These are phyloP conservation scores for Gastrolobium bilobum DNA, from an alignment of 306 rosid species.

Conservation along the genomic window DNA sequence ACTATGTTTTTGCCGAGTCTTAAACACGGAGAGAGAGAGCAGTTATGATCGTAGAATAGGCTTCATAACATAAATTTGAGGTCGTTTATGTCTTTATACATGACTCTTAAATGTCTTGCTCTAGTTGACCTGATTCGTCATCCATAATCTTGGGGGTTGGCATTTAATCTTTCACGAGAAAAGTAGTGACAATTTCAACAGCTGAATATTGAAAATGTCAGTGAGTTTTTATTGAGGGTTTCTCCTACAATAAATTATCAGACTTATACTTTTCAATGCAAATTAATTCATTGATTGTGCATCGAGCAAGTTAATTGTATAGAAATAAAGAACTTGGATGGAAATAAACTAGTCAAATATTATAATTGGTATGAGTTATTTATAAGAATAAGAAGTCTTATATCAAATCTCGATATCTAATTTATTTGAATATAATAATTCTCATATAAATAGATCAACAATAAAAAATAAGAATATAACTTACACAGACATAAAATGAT, in stretches of 20 bases:
- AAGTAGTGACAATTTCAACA: conserved; percentile 39
- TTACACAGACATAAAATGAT: too few relatives aligned
- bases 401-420: too few relatives aligned
- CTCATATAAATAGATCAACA: too few relatives aligned
- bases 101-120: not conserved
- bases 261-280: not conserved
- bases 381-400: too few relatives aligned
- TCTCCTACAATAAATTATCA: not conserved
- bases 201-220: conserved; percentile 28
- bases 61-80: conserved; percentile 36
- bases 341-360: too few relatives aligned
- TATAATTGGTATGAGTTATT: too few relatives aligned
- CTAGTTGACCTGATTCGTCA: conserved; percentile 36
- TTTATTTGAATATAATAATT: too few relatives aligned
- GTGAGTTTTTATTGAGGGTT: not conserved
- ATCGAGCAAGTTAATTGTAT: not conserved
- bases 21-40: conserved; percentile 36
- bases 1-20: conserved; percentile 58
- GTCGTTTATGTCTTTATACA: conserved; percentile 21
- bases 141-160: not conserved
- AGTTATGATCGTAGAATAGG: conserved; percentile 25
- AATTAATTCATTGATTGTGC: not conserved
- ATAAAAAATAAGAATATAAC: too few relatives aligned
- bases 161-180: conserved; percentile 25
- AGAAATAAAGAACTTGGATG: not conserved